phyloP scores from a whole-genome alignment of 78 protist species.

The Dictyostelium discoideum region DNA sequence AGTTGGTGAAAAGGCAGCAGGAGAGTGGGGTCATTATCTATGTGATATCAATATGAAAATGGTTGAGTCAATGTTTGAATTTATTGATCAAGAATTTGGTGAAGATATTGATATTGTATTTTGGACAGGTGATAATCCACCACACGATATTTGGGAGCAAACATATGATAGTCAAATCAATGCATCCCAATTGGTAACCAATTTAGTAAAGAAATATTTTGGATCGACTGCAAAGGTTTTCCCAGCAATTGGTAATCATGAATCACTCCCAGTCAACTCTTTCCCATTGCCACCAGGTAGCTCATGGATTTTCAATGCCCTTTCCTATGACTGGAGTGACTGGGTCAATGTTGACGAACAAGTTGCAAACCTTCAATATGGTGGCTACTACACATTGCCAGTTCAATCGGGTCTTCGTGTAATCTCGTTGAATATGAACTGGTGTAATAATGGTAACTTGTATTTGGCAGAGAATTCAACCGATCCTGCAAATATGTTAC shows the following conservation, averaged over 20 bases:
- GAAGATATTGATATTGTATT: conserved; percentile 1
- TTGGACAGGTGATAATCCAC: conserved; percentile 81
- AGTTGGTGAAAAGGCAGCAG: conserved; percentile 42
- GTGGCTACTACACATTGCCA: conserved; percentile 45
- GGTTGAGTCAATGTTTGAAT: conserved; percentile 34
- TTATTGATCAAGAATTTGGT: conserved; percentile 7
- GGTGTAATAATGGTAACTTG: conserved; percentile 61
- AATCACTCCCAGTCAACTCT: conserved; percentile 51
- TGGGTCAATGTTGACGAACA: conserved; percentile 21
- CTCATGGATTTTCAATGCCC: conserved; percentile 38
- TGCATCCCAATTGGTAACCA: conserved; percentile 18
- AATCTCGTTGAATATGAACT: conserved; percentile 57
- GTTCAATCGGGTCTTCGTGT: conserved; percentile 5
- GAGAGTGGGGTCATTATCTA: conserved; percentile 60
- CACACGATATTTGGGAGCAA: conserved; percentile 74
- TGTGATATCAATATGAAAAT: conserved; percentile 62
- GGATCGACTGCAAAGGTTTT: not conserved
- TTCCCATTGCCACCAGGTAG: conserved; percentile 45
- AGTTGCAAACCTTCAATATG: not conserved
- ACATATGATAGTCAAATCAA: conserved; percentile 43
- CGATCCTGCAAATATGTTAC: conserved; percentile 63
- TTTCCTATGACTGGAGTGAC: conserved; percentile 18
- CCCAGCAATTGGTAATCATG: conserved; percentile 77
- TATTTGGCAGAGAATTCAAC: conserved; percentile 31
- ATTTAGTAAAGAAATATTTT: conserved; percentile 40